Conservation (phyloP, 345 rosid species). For the Sisymbrium irio region DNA sequence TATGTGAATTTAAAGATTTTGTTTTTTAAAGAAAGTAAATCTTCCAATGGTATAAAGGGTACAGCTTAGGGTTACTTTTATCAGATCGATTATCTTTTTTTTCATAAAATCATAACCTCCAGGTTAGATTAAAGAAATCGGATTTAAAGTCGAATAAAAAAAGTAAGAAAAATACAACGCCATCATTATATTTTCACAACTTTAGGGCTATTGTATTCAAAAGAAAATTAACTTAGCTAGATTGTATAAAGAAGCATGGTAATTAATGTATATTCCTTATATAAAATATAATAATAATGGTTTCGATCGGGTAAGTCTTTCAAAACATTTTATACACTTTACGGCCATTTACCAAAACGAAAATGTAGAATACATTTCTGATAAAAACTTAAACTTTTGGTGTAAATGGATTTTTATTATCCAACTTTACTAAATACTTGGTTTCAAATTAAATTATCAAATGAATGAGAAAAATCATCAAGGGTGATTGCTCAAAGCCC, state of each 20-base stretch:
- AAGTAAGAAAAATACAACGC: background rate
- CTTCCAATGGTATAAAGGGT: constrained; percentile 40
- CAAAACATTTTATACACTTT: background rate
- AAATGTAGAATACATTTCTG: background rate
- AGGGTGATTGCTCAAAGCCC: background rate
- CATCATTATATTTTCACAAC: constrained; percentile 26
- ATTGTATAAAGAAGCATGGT: background rate
- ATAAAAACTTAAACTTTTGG: background rate
- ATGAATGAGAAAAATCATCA: background rate
- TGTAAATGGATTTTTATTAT: background rate
- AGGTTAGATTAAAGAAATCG: constrained; percentile 34
- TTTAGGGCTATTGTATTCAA: constrained; percentile 10
- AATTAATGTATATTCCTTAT: background rate
- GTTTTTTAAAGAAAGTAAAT: constrained; percentile 35
- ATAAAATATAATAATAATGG: background rate
- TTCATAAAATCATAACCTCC: constrained; percentile 34
- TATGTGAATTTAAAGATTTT: constrained; percentile 33
- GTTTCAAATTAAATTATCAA: background rate
- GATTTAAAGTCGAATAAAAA: constrained; percentile 31
- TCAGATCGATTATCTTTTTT: constrained; percentile 37
- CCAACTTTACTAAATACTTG: background rate
- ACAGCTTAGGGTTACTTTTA: constrained; percentile 37
- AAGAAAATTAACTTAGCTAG: constrained; percentile 8
- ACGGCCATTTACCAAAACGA: background rate
- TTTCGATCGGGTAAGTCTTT: background rate